phyloP scores from a whole-genome alignment of 2,329 filamentous ascomycete genomes.

The Myriosclerotinia duriaeana region DNA sequence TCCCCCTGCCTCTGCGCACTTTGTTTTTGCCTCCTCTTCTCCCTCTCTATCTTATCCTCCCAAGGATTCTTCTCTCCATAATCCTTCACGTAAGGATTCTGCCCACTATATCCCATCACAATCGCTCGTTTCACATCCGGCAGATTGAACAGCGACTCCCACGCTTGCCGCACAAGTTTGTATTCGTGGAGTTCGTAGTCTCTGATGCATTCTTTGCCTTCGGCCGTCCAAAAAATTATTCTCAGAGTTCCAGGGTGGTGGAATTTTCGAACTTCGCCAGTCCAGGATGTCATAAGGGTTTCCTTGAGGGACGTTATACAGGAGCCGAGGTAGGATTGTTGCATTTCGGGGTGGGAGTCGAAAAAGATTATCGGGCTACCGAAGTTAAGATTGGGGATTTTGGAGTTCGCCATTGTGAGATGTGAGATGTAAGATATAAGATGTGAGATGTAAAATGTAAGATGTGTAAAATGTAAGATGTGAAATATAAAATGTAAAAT shows the following conservation, averaged over 20 bases:
- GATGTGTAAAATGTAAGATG: not conserved
- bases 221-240: slow-evolving; percentile 34
- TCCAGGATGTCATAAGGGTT: slow-evolving; percentile 33
- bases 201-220: slow-evolving; percentile 33
- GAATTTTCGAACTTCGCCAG: slow-evolving; percentile 34
- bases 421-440: no score
- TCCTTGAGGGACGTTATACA: slow-evolving; percentile 32
- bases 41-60: slow-evolving; percentile 29
- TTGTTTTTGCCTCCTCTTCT: slow-evolving; percentile 23
- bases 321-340: slow-evolving; percentile 34
- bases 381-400: slow-evolving; percentile 26
- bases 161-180: slow-evolving; percentile 32
- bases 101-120: slow-evolving; percentile 34
- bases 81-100: slow-evolving; percentile 35
- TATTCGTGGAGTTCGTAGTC: slow-evolving; percentile 36
- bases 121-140: slow-evolving; percentile 33
- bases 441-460: no score
- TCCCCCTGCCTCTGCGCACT: slow-evolving; percentile 3
- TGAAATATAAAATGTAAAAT: no score
- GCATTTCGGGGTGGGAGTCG: slow-evolving; percentile 37
- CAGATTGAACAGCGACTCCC: slow-evolving; percentile 30
- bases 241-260: slow-evolving; percentile 32
- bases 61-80: slow-evolving; percentile 29
- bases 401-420: slow-evolving; percentile 3
- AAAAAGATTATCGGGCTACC: slow-evolving; percentile 35